Percentiles rank a stretch among this genome's conserved stretches.
Evolutionary conservation across 352 stramenopile genomes (phyloP).

Genomic region (Peronospora farinosa): DNA sequence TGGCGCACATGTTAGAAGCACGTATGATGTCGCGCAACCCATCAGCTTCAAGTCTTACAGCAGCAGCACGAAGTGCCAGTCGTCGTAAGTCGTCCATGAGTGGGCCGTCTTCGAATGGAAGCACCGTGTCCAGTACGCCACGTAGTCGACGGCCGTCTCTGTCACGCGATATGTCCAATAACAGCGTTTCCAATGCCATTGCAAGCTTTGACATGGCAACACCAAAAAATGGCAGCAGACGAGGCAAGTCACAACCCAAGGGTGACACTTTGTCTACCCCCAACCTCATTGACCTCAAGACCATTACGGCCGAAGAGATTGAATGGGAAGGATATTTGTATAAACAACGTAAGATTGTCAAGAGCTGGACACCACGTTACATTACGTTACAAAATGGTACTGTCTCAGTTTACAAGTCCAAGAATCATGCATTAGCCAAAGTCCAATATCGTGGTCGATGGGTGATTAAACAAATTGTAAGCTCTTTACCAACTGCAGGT

Average conservation of each 20-base stretch:
- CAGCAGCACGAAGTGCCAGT: conserved; percentile 9
- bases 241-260: conserved; percentile 8
- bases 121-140: conserved; percentile 22
- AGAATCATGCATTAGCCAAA: conserved; percentile 78
- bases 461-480: conserved; percentile 78
- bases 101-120: conserved; percentile 18
- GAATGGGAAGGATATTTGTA: conserved; percentile 88
- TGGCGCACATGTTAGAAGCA: conserved; percentile 63
- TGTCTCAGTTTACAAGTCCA: conserved; percentile 82
- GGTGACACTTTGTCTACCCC: conserved; percentile 39
- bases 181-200: conserved; percentile 20
- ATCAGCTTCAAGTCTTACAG: conserved; percentile 27
- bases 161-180: conserved; percentile 23
- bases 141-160: conserved; percentile 33
- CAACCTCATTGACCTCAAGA: conserved; percentile 85
- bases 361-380: conserved; percentile 85
- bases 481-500: conserved; percentile 65
- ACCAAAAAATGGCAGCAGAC: not conserved
- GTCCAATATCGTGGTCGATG: conserved; percentile 72
- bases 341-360: conserved; percentile 87
- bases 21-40: conserved; percentile 49
- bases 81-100: conserved; percentile 50
- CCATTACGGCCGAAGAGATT: conserved; percentile 75
- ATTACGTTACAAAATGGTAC: conserved; percentile 81
- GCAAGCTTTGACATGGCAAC: conserved; percentile 14